A percentile compares a stretch with the other conserved stretches of the same genome.
phyloP scores from a whole-genome alignment of 805 yeast species.

The Yarrowia alimentaria region DNA sequence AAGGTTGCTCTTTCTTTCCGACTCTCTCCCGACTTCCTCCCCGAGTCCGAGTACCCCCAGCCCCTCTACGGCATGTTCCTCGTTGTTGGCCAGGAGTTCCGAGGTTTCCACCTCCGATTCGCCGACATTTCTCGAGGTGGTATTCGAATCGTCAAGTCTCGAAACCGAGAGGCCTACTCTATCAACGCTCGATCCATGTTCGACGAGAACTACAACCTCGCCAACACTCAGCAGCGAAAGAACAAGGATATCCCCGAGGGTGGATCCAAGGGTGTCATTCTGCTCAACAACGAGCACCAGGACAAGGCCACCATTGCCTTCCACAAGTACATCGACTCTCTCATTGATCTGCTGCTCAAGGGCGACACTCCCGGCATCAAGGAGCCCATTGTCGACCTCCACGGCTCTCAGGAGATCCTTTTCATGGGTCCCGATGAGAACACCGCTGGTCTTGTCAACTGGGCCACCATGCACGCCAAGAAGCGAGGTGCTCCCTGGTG shows the following conservation, averaged over 20 bases:
- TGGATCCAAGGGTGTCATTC: conserved; percentile 95
- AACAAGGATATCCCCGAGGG: conserved; percentile 99
- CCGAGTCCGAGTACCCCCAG: conserved; percentile 83
- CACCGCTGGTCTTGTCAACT: conserved; percentile 90
- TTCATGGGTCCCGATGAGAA: conserved; percentile 99
- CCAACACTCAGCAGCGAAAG: conserved; percentile 93
- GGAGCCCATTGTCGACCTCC: conserved; percentile 80
- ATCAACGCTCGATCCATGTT: conserved; percentile 83
- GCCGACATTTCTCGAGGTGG: conserved; percentile 99
- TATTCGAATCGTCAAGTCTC: conserved; percentile 87
- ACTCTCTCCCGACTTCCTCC: conserved; percentile 81
- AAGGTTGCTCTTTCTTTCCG: conserved; percentile 94
- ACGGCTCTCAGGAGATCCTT: conserved; percentile 80
- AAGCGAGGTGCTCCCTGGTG: conserved; percentile 94
- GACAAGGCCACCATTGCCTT: conserved; percentile 80
- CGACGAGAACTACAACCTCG: conserved; percentile 95
- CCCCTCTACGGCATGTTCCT: conserved; percentile 93
- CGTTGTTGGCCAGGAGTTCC: conserved; percentile 92
- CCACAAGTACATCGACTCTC: conserved; percentile 87
- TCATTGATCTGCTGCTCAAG: conserved; percentile 78
- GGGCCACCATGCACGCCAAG: conserved; percentile 96
- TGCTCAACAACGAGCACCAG: conserved; percentile 69
- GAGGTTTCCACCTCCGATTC: conserved; percentile 96
- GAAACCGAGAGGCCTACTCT: conserved; percentile 79
- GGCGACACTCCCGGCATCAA: conserved; percentile 71